Percentiles rank a stretch among this genome's conserved stretches.
Conservation (phyloP, 768 basidiomycete species). For the Mycena rosella region DNA sequence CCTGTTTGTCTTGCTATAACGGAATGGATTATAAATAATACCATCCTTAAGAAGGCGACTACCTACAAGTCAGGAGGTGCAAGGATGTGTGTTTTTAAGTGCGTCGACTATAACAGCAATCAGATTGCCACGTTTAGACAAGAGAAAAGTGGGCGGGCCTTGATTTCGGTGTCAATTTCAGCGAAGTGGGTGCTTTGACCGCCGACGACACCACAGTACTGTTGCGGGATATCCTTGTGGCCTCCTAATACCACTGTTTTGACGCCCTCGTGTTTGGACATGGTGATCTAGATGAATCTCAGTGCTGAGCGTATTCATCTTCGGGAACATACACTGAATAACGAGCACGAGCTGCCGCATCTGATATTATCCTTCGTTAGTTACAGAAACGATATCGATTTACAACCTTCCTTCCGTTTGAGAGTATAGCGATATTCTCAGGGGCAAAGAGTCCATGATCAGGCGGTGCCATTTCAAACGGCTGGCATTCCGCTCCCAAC, state of each 20-base stretch:
- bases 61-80: constrained; percentile 74
- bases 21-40: neutral
- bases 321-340: constrained; percentile 54
- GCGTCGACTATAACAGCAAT: constrained; percentile 53
- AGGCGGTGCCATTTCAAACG: constrained; percentile 54
- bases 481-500: constrained; percentile 62
- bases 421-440: constrained; percentile 64
- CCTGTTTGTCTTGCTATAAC: constrained; percentile 23
- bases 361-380: constrained; percentile 34
- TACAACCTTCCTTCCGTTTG: constrained; percentile 54
- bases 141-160: constrained; percentile 46
- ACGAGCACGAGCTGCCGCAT: constrained; percentile 62
- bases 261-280: constrained; percentile 69
- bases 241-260: constrained; percentile 72
- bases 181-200: constrained; percentile 71
- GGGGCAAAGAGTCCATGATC: constrained; percentile 61
- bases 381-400: neutral
- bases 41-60: constrained; percentile 37
- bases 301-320: neutral
- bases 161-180: constrained; percentile 71
- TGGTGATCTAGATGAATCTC: constrained; percentile 61
- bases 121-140: neutral
- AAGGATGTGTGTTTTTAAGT: constrained; percentile 65
- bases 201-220: constrained; percentile 75
- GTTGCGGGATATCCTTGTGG: constrained; percentile 58